Evolutionary conservation across 306 rosid species (phyloP).

Genomic region (Malus fusca): DNA sequence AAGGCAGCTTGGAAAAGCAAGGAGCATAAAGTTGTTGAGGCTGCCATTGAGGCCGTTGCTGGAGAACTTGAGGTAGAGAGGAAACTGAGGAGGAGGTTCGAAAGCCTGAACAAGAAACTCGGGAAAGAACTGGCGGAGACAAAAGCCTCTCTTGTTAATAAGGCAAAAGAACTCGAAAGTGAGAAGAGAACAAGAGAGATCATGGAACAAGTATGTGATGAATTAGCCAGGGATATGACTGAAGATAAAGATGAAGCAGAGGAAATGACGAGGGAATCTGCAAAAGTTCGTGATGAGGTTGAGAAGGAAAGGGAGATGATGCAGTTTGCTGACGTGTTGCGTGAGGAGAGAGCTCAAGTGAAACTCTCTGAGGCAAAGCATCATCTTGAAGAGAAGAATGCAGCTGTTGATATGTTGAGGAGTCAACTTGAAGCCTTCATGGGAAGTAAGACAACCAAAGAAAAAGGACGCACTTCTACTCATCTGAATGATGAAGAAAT

Average conservation of each 20-base stretch:
- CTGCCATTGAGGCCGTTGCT: constrained; percentile 90
- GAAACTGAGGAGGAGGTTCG: constrained; percentile 74
- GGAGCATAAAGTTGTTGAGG: constrained; percentile 80
- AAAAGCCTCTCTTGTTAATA: constrained; percentile 70
- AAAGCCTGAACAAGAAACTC: constrained; percentile 91
- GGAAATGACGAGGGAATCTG: constrained; percentile 47
- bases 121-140: constrained; percentile 91
- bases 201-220: constrained; percentile 75
- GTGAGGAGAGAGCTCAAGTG: constrained; percentile 71
- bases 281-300: constrained; percentile 49
- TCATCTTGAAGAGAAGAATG: constrained; percentile 67
- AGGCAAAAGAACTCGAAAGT: constrained; percentile 76
- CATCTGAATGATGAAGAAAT: constrained; percentile 60
- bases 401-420: constrained; percentile 76
- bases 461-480: constrained; percentile 47
- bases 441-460: constrained; percentile 60
- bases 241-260: constrained; percentile 62
- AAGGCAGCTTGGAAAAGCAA: constrained; percentile 87
- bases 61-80: constrained; percentile 88
- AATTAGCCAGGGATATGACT: constrained; percentile 62
- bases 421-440: constrained; percentile 81
- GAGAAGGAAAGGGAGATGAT: constrained; percentile 76
- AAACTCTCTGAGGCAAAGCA: constrained; percentile 67
- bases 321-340: constrained; percentile 55
- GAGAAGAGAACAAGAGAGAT: constrained; percentile 95